Base-by-base conservation (phyloP, 768 basidiomycete species). In the Leccinum rimulosum region DNA sequence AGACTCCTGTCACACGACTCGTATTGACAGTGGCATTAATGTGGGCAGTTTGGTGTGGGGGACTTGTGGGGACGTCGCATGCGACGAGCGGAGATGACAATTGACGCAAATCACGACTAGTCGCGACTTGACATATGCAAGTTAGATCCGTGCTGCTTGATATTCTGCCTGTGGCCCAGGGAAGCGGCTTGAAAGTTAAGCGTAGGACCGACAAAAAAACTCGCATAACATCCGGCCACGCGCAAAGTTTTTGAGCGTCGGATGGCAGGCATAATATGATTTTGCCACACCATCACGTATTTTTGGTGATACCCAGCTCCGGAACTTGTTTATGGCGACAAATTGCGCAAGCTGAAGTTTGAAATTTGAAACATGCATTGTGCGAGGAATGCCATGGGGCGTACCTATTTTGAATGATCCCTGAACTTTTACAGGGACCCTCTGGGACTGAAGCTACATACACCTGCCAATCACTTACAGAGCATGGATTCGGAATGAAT, bases 341-440 rank as follows among this genome's bases (percentile, higher is more conserved):
- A 25, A 22, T 22, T 5, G 19, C 12, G 53, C 40, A 60, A 47
- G 58, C 35, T 15, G 54, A 54, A 38, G 19, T n/a, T 27, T 61
- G 58, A 55, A 61, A 61, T n/a, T 27, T 61, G 58, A 55, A 61
- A 61, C 60, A 35, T 60, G 14, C 48, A 27, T n/a, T 17, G 38
- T 40, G 38, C 17, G 43, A 40, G 19, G 25, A 38, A 27, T 45
- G 48, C 19, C 14, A 48, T 50, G 49, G 45, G 6, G 22, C 22
- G 45, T 47, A 12, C 45, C 45, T 40, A 40, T 40, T 40, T 17
- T 40, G 17, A 40, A 40, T 40, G 3, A 17, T 40, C 38, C 14
- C 17, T 40, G 17, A 17, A 15, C 8, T 4, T 38, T 17, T 40
- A 40, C 28, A 27, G 10, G n/a, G 30, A 31, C 17, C 28, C 6